These are phyloP conservation scores for Cyberlindnera americana DNA, from an alignment of 805 yeast species.

Conservation along the genomic window DNA sequence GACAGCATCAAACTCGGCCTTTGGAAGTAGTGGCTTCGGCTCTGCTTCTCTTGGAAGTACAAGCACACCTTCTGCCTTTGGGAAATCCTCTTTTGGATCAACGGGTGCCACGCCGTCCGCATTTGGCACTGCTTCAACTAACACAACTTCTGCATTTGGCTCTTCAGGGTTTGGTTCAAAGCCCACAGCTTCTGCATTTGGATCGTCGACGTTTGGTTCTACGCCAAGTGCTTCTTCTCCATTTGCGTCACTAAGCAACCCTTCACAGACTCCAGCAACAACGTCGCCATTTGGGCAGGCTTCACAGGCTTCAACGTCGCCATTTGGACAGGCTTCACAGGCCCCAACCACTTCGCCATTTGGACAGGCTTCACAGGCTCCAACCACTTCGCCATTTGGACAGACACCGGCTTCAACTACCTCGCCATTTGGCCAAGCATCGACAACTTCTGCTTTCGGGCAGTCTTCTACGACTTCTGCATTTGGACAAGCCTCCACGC, in stretches of 20 bases:
- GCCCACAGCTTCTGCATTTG: conserved; percentile 6
- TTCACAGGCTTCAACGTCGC: too few species aligned
- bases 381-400: conserved; percentile 6
- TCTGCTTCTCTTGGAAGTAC: not conserved
- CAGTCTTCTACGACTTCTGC: not conserved
- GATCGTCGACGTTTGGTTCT: conserved; percentile 1
- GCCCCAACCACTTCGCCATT: too few species aligned
- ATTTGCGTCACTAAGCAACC: too few species aligned
- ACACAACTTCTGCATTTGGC: conserved; percentile 15
- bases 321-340: too few species aligned
- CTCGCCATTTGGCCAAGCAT: conserved; percentile 6
- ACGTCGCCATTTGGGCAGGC: too few species aligned
- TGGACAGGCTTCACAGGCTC: not conserved
- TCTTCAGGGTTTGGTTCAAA: conserved; percentile 13
- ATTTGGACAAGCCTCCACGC: conserved; percentile 4
- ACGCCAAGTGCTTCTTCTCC: conserved; percentile 3
- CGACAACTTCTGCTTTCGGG: conserved; percentile 1
- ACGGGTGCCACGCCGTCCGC: not conserved
- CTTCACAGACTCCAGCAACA: too few species aligned
- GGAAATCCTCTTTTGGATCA: not conserved
- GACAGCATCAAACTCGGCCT: conserved; percentile 10
- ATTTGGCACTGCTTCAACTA: conserved; percentile 3
- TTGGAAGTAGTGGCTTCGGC: conserved; percentile 23
- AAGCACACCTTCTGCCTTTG: not conserved
- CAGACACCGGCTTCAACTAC: too few species aligned